Evolutionary conservation across 2,329 filamentous ascomycete species (phyloP).

Genomic region (Parastagonospora avenae): DNA sequence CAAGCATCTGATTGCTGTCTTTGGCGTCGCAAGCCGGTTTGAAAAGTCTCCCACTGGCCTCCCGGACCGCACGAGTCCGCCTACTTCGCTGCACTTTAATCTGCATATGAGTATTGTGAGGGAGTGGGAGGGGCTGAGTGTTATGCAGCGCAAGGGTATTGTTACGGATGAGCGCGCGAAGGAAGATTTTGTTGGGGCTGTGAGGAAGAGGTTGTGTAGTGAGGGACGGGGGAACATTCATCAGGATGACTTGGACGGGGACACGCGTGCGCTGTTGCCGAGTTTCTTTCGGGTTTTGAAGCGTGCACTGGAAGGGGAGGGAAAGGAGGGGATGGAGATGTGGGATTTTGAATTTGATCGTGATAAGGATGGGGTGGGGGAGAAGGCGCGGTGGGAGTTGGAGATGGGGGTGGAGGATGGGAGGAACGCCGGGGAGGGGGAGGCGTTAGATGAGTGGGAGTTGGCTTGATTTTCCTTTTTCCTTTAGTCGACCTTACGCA

Average conservation of each 20-base stretch:
- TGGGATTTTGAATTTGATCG: conserved; percentile 29
- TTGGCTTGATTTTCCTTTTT: neutral
- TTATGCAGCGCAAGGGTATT: conserved; percentile 8
- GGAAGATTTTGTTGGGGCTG: conserved; percentile 21
- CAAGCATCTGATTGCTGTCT: conserved; percentile 26
- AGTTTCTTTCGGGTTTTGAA: conserved; percentile 32
- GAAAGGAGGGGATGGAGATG: conserved; percentile 16
- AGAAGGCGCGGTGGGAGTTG: conserved; percentile 30
- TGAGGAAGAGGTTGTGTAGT: conserved; percentile 22
- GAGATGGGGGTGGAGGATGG: neutral
- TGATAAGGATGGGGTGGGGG: conserved; percentile 23
- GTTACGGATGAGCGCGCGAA: conserved; percentile 4
- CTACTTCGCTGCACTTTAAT: conserved; percentile 31
- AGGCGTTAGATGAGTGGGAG: neutral
- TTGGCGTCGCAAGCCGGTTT: conserved; percentile 25
- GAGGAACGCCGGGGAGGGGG: neutral
- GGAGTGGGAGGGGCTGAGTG: conserved; percentile 22
- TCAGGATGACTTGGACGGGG: conserved; percentile 11
- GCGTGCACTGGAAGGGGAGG: conserved; percentile 21
- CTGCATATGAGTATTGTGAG: conserved; percentile 34
- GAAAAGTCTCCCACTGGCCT: conserved; percentile 31
- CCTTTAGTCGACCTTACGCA: no score
- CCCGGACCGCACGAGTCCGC: conserved; percentile 27
- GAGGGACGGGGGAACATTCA: conserved; percentile 32
- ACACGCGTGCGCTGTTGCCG: conserved; percentile 23